phyloP scores from a whole-genome alignment of 139 green algal genomes.

The Axilococcus clingmanii region DNA sequence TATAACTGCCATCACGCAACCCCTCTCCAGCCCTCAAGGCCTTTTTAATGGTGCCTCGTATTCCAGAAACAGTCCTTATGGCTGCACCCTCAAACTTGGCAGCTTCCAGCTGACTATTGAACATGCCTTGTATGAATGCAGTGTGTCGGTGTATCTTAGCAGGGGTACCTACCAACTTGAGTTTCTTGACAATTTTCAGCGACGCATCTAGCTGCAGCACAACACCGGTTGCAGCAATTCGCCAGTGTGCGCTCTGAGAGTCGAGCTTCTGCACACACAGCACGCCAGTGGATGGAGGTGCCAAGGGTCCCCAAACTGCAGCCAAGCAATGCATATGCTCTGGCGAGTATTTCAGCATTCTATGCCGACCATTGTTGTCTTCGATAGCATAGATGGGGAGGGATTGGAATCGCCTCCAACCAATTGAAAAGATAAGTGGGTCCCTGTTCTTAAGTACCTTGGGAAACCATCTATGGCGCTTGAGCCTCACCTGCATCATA shows the following conservation, averaged over 20 bases:
- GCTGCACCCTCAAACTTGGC: constrained; percentile 81
- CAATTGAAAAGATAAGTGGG: constrained; percentile 82
- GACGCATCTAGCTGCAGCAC: constrained; percentile 81
- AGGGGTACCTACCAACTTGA: constrained; percentile 90
- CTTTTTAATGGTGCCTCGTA: constrained; percentile 97
- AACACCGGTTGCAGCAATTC: constrained; percentile 85
- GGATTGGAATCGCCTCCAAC: constrained; percentile 91
- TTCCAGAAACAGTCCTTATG: constrained; percentile 84
- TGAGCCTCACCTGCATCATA: constrained; percentile 77
- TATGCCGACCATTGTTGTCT: constrained; percentile 79
- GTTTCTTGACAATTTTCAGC: constrained; percentile 83
- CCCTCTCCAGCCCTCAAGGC: constrained; percentile 36
- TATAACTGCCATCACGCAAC: constrained; percentile 56
- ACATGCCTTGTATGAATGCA: constrained; percentile 92
- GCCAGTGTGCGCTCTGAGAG: constrained; percentile 44
- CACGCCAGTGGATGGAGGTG: constrained; percentile 75
- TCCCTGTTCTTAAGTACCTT: constrained; percentile 87
- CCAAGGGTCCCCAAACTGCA: constrained; percentile 65
- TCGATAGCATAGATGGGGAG: constrained; percentile 79
- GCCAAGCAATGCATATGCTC: constrained; percentile 97
- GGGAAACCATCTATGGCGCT: constrained; percentile 70
- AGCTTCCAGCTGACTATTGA: constrained; percentile 74
- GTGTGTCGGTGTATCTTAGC: constrained; percentile 83
- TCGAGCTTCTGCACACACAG: constrained; percentile 42
- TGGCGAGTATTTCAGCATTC: constrained; percentile 93